Percentiles rank a stretch among this genome's conserved stretches.
These are phyloP conservation scores for Trichoderma pleuroti DNA, from an alignment of 2,329 filamentous ascomycete species.

Conservation along the genomic window DNA sequence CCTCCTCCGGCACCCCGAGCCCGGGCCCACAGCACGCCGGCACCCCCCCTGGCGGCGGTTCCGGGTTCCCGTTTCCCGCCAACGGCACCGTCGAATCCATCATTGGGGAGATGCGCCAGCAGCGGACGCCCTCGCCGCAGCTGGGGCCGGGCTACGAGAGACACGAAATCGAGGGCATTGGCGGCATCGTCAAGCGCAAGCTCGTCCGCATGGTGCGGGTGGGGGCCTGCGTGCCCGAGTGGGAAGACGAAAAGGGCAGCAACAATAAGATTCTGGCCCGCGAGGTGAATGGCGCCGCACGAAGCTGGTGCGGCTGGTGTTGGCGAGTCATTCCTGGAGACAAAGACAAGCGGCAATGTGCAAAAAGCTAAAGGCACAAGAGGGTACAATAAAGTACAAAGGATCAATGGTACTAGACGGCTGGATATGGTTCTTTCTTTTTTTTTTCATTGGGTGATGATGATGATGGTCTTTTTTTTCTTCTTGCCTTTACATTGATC, in stretches of 20 bases:
- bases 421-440: background rate
- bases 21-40: conserved; percentile 20
- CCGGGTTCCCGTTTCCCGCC: conserved; percentile 22
- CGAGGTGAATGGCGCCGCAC: conserved; percentile 64
- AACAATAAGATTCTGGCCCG: conserved; percentile 59
- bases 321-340: conserved; percentile 65
- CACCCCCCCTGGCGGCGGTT: conserved; percentile 22
- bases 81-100: conserved; percentile 26
- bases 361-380: conserved; percentile 13
- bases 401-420: conserved; percentile 3
- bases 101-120: conserved; percentile 32
- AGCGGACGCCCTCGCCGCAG: conserved; percentile 47
- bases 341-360: conserved; percentile 37
- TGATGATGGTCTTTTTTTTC: background rate
- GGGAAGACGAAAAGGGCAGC: conserved; percentile 67
- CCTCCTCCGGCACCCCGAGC: conserved; percentile 20
- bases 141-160: conserved; percentile 71
- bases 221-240: conserved; percentile 81
- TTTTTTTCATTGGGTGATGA: too few relatives aligned
- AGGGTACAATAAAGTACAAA: background rate
- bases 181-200: conserved; percentile 83
- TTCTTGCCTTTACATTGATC: background rate
- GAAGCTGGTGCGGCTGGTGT: conserved; percentile 95
- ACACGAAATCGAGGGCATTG: conserved; percentile 89
- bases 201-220: conserved; percentile 77